Base-by-base conservation (phyloP, 805 yeast genomes). In the Priceomyces haplophilus region DNA sequence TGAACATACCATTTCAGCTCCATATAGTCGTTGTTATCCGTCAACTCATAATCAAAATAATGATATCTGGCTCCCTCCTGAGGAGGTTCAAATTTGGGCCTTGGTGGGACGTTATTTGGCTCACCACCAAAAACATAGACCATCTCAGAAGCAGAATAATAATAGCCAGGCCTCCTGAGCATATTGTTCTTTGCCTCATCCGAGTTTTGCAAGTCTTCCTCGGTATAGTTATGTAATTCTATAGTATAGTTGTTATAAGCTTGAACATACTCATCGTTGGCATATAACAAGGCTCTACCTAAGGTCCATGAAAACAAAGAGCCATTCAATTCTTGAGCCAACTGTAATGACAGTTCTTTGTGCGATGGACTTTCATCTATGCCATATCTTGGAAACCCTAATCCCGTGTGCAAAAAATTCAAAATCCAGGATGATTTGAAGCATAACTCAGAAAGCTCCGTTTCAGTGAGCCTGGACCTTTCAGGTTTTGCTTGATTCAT, bases 381-480 rank as follows among this genome's bases (percentile, higher is more conserved):
- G 0, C 76, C 79, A 47, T 69, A 67, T 38, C 79, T 57, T 11
- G 82, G 80, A 52, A 81, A 77, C 1, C 84, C 84, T 13, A 80
- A 59, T 0, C 85, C 85, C 23, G 77, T 64, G 52, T 81, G 85
- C 23, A 81, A 60, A 16, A 83, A 69, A 49, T 72, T 75, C 21
- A 79, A 59, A 13, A 82, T 64, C 78, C 85, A 82, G 2, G 79
- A 69, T 0, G 85, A 69, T 51, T 77, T 79, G 64, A 82, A 83
- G 53, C 89, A 83, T 7, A 80, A 51, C 38, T 75, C 76, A 1
- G 76, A 58, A 10, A 79, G 56, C 27, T 78, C 83, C 4, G 65
- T 72, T 44, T 69, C 67, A 2, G 62, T 53, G 18, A 73, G 46
- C 29, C 67, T 72, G 3, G 51, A 41, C 7, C 54, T 50, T 6